phyloP scores from a whole-genome alignment of 2,329 filamentous ascomycete genomes.

The Calonectria fujianensis region DNA sequence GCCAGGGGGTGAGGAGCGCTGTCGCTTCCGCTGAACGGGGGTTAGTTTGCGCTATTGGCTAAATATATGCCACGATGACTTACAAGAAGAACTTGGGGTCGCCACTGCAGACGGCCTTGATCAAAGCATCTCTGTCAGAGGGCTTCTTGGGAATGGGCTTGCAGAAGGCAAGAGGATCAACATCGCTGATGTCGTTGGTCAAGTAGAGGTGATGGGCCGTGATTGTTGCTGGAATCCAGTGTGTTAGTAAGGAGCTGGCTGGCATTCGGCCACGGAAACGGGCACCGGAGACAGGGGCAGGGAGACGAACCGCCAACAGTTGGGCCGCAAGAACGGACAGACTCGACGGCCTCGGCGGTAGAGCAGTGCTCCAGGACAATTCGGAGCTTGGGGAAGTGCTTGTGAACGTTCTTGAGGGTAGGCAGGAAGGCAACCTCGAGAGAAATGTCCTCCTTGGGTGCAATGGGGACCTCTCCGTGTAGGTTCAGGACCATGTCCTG shows the following conservation, averaged over 20 bases:
- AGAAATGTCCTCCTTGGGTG: constrained; percentile 68
- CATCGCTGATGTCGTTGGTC: constrained; percentile 81
- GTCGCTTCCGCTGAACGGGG: constrained; percentile 70
- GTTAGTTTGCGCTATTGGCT: constrained; percentile 13
- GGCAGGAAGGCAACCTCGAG: constrained; percentile 82
- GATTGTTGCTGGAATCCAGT: constrained; percentile 76
- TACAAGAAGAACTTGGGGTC: constrained; percentile 84
- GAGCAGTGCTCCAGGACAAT: constrained; percentile 86
- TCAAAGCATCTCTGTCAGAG: constrained; percentile 81
- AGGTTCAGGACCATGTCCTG: constrained; percentile 90
- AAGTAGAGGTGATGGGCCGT: constrained; percentile 92
- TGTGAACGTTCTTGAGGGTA: constrained; percentile 83
- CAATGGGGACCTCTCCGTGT: constrained; percentile 86
- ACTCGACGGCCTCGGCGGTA: constrained; percentile 85
- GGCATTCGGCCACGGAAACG: not conserved
- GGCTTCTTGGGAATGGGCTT: constrained; percentile 84
- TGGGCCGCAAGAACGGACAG: constrained; percentile 84
- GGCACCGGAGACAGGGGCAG: not conserved
- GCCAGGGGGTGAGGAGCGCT: constrained; percentile 78
- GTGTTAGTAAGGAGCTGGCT: constrained; percentile 11
- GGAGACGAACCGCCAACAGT: constrained; percentile 76
- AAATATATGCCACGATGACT: constrained; percentile 40
- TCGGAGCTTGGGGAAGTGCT: constrained; percentile 82
- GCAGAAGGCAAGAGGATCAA: constrained; percentile 79
- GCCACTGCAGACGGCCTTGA: constrained; percentile 77